Percentiles rank a stretch among this genome's conserved stretches.
Conservation (phyloP, 164 flowering plant genomes). For the Vitis labrusca region DNA sequence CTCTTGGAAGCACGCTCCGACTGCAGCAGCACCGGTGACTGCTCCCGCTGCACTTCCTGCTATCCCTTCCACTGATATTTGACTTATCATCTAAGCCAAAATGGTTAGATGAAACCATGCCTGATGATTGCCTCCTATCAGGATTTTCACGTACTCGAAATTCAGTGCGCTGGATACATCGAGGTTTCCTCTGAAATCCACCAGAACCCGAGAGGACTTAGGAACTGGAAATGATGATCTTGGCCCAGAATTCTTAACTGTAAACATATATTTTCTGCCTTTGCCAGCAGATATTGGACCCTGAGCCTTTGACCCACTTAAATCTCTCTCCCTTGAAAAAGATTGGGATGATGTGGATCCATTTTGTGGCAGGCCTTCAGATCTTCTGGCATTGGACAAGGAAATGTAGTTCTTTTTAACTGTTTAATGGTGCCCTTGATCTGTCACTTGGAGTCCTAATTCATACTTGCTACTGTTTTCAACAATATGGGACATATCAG, state of each 20-base stretch:
- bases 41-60: slow-evolving; percentile 4
- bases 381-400: slow-evolving; percentile 26
- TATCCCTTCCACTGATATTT: slow-evolving; percentile 33
- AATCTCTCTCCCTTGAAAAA: slow-evolving; percentile 34
- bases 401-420: too few species aligned
- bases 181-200: slow-evolving; percentile 64
- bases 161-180: slow-evolving; percentile 58
- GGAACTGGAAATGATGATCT: slow-evolving; percentile 38
- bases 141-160: slow-evolving; percentile 66
- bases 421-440: too few species aligned
- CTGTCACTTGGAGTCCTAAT: too few species aligned
- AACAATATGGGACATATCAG: too few species aligned
- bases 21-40: too few species aligned
- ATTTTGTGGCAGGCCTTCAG: slow-evolving; percentile 29
- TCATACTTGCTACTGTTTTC: too few species aligned
- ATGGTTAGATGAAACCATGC: slow-evolving; percentile 24
- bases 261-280: slow-evolving; percentile 51
- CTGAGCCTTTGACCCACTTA: slow-evolving; percentile 34
- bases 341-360: slow-evolving; percentile 26
- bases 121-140: slow-evolving; percentile 50
- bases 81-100: slow-evolving; percentile 40
- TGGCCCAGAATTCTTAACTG: slow-evolving; percentile 50
- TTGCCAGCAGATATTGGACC: slow-evolving; percentile 40
- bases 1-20: too few species aligned
- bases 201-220: slow-evolving; percentile 31